A percentile compares a stretch with the other conserved stretches of the same genome.
Conservation (phyloP, 352 stramenopile species). For the Pythium apleroticum region DNA sequence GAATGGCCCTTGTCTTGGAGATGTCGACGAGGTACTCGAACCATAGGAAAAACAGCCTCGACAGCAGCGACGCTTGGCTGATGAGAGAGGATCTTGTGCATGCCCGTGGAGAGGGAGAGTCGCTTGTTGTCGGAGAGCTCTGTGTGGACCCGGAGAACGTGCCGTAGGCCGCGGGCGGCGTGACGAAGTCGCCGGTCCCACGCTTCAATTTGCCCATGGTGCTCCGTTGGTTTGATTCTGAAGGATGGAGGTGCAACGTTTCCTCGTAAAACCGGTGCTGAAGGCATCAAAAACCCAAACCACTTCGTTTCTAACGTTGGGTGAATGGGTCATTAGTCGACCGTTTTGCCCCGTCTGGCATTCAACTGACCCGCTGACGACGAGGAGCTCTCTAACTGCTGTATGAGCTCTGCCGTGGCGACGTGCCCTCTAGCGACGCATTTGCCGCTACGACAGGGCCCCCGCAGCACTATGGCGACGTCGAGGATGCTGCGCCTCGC, state of each 20-base stretch:
- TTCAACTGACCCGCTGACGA: background rate
- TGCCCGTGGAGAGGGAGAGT: background rate
- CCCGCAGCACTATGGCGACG: background rate
- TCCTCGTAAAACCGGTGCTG: background rate
- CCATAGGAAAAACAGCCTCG: conserved; percentile 21
- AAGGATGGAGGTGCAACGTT: background rate
- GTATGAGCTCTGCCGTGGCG: background rate
- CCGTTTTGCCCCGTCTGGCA: conserved; percentile 3
- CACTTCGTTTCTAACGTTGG: background rate
- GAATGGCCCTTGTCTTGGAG: conserved; percentile 3
- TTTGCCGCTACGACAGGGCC: background rate
- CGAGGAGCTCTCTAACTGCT: background rate
- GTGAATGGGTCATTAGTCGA: conserved; percentile 13
- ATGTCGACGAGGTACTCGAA: conserved; percentile 16
- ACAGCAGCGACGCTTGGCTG: background rate
- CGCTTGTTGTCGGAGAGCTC: background rate
- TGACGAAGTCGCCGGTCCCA: background rate
- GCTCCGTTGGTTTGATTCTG: background rate
- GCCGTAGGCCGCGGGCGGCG: conserved; percentile 1
- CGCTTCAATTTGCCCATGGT: background rate
- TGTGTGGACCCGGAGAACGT: background rate
- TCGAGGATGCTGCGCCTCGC: background rate
- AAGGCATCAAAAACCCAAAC: background rate
- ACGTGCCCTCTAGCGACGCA: background rate
- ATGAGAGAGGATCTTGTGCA: conserved; percentile 1